Conservation (phyloP, 331 rosid species). For the Phaseolus coccineus region DNA sequence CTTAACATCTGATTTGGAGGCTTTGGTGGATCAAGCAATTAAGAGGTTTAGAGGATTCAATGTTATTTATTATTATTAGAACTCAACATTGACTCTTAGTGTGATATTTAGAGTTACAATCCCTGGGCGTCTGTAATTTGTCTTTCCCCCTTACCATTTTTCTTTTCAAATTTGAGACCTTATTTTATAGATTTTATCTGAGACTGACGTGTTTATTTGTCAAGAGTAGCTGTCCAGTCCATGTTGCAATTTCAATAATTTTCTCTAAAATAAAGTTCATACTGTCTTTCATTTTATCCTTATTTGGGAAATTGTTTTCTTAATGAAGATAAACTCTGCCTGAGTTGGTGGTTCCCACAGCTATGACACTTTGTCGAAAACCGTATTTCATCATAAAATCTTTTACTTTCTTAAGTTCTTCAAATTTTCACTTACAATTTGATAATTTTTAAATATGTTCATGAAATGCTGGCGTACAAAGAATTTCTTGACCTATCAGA, state of each 20-base stretch:
- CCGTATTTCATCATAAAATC: constrained; percentile 13
- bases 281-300: not conserved
- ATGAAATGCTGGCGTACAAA: constrained; percentile 17
- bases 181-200: not conserved
- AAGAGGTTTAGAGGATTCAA: constrained; percentile 13
- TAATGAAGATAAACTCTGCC: constrained; percentile 11
- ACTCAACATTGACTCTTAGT: constrained; percentile 9
- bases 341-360: not conserved
- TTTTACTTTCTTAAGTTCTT: constrained; percentile 10
- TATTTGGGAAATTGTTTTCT: constrained; percentile 21
- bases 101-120: constrained; percentile 14
- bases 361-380: constrained; percentile 5
- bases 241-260: not conserved
- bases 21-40: constrained; percentile 22
- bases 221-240: constrained; percentile 12
- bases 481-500: constrained; percentile 11
- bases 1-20: constrained; percentile 27
- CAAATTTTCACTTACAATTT: not conserved
- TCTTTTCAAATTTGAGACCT: not conserved
- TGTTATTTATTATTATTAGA: not conserved
- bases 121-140: not conserved
- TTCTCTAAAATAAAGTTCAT: constrained; percentile 17
- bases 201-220: constrained; percentile 19
- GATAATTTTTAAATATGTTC: constrained; percentile 10
- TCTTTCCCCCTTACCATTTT: not conserved